Evolutionary conservation across 805 yeast species (phyloP), one percentile per base, ranked within the genome.

Genomic region (Candida orba): DNA sequence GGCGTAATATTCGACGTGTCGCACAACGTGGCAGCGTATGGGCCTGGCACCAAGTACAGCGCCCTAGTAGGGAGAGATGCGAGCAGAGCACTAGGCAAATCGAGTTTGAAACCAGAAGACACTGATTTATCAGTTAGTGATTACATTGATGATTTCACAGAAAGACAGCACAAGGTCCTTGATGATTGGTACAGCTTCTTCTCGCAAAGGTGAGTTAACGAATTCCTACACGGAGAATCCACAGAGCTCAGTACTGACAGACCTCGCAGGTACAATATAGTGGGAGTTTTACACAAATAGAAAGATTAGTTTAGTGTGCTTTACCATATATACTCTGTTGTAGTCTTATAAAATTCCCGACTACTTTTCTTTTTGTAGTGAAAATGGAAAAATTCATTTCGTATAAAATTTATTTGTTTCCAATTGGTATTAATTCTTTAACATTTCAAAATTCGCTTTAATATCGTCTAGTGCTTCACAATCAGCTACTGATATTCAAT

Each of bases 1-100:
- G 93, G 95, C 18, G 71, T 70, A 2, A 77, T 88, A 10, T 88
- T 85, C 59, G 96, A 87, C 55, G 96, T 88, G 9, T 73, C 85
- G 0, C 58, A 66, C 37, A 87, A 86, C 56, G 52, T 60, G 12
- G 76, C 73, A 14, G 81, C 80, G 34, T 87, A 87, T 58, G 96
- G 95, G 0, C 81, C 82, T 3, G 90, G 89, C 0, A 75, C 78
- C 47, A 79, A 81, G 20, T 88, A 87, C 62, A 79, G 78, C 54
- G 76, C 71, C 7, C 70, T 87, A 35, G 85, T 79, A 9, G 96
- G 91, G 6, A 77, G 75, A 49, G 96, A 87, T 52, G 85, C 86
- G 20, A 76, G 86, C 30, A 66, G 93, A 45, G 83, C 91, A 3
- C 66, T 87, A 42, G 96, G 85, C 2, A 75, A 80, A 54, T 79